Evolutionary conservation across 2,329 filamentous ascomycete species (phyloP), one percentile per base, ranked within the genome.

Genomic region (Teratosphaeria pseudoeucalypti): DNA sequence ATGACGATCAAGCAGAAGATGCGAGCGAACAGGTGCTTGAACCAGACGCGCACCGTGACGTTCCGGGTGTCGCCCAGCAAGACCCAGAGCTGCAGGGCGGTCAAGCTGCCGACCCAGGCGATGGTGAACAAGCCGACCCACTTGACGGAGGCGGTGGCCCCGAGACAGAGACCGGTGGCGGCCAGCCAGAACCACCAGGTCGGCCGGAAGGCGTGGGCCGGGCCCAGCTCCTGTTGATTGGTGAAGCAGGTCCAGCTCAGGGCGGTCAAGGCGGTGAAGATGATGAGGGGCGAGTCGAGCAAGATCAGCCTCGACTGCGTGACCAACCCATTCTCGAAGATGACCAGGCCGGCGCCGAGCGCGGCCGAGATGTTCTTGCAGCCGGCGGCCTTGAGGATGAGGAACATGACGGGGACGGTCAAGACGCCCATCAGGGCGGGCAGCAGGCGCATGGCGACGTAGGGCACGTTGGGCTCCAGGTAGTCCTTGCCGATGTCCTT

Each of bases 401-500:
- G 77, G 78, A 96, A 99, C 82, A 97, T 95, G 70, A 85, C 89
- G 11, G 94, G 92, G 57, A 95, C 90, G 43, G 95, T 84, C 59
- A 95, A 76, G 61, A 97, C 86, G 72, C 94, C 94, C 68, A 91
- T 87, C 65, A 97, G 78, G 58, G 94, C 94, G 47, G 94, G 92
- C 66, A 96, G 85, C 76, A 97, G 77, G 73, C 94, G 88, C 94
- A 99, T 99, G 59, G 94, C 89, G 59, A 99, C 94, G 76, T 99
- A 99, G 52, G 94, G 94, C 58, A 99, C 94, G 57, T 86, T 85
- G 3, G 94, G 91, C 77, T 96, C 94, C 64, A 97, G 74, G 73
- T 99, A 99, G 75, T 99, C 94, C 79, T 97, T 96, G 75, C 94
- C 94, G 76, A 99, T 99, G 68, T 99, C 92, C 80, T 97, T 99